Evolutionary conservation across 164 flowering plant genomes (phyloP).

Genomic region (Chimonanthus salicifolius): DNA sequence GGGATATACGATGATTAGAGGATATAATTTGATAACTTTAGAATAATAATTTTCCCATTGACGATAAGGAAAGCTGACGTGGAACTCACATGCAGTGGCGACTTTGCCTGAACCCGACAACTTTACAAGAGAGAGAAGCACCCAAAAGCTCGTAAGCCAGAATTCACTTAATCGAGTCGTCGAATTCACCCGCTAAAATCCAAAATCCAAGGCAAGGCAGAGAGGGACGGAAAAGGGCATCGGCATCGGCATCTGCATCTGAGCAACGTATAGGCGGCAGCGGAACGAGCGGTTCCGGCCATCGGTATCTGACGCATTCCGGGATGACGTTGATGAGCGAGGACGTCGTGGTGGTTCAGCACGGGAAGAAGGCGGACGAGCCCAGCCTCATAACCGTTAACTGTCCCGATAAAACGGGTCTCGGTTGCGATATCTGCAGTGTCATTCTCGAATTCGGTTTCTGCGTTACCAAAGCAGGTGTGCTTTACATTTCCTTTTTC

Average conservation of each 20-base stretch:
- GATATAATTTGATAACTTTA: too few species aligned
- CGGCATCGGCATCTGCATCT: too few species aligned
- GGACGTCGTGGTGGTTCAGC: constrained; percentile 59
- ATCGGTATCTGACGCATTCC: background rate
- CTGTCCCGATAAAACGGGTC: constrained; percentile 76
- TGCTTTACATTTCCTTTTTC: background rate
- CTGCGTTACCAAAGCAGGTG: constrained; percentile 71
- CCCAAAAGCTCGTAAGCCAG: background rate
- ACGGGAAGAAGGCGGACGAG: constrained; percentile 47
- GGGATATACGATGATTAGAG: too few species aligned
- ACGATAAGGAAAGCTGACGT: too few species aligned
- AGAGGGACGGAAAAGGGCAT: too few species aligned
- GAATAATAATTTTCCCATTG: too few species aligned
- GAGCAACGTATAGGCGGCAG: too few species aligned
- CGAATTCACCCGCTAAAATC: background rate
- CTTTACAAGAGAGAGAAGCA: too few species aligned
- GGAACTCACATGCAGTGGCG: too few species aligned
- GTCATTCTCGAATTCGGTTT: constrained; percentile 76
- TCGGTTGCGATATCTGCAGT: constrained; percentile 75
- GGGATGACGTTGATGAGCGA: constrained; percentile 47
- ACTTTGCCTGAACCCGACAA: too few species aligned
- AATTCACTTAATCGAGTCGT: background rate
- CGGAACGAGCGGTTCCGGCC: background rate
- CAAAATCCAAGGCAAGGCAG: background rate
- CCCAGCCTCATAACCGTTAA: constrained; percentile 67